These are phyloP conservation scores for Azolla pinnata DNA, from an alignment of 75 land plant species.

Conservation along the genomic window DNA sequence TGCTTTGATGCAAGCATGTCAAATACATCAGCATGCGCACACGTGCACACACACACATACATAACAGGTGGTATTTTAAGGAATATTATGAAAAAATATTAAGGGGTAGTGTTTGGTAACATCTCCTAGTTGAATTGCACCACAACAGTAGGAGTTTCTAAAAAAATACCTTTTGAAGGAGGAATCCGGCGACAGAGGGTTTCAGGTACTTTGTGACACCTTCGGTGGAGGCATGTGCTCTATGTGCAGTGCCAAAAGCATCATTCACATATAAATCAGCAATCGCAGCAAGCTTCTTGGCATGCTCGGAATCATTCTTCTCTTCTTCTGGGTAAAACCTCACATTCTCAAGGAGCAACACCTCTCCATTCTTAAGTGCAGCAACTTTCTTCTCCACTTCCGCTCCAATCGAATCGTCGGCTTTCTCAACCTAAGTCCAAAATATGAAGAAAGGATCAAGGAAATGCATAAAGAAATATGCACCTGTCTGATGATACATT, in stretches of 20 bases:
- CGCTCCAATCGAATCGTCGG: conserved; percentile 70
- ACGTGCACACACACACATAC: no score
- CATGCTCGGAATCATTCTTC: conserved; percentile 85
- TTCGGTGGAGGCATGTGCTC: conserved; percentile 89
- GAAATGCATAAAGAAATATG: conserved; percentile 8
- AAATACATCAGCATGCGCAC: no score
- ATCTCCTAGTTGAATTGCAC: neutral
- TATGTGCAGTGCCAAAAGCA: conserved; percentile 90
- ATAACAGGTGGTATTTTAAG: no score
- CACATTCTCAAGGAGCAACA: conserved; percentile 87
- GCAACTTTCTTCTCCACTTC: conserved; percentile 64
- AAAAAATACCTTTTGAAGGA: conserved; percentile 69
- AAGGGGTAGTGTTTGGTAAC: no score
- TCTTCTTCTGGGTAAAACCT: conserved; percentile 89
- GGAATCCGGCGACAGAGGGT: conserved; percentile 82
- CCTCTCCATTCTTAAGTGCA: conserved; percentile 60
- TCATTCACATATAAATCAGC: conserved; percentile 89
- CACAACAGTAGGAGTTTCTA: neutral
- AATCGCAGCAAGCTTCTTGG: conserved; percentile 75
- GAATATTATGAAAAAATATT: no score
- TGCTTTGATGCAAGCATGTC: no score
- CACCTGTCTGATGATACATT: no score
- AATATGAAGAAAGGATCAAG: conserved; percentile 17
- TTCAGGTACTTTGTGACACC: conserved; percentile 73
- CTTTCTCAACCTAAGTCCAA: conserved; percentile 56